A percentile compares a stretch with the other conserved stretches of the same genome.
These are phyloP conservation scores for Neoboletus brunneissimus DNA, from an alignment of 768 basidiomycete genomes.

Conservation along the genomic window DNA sequence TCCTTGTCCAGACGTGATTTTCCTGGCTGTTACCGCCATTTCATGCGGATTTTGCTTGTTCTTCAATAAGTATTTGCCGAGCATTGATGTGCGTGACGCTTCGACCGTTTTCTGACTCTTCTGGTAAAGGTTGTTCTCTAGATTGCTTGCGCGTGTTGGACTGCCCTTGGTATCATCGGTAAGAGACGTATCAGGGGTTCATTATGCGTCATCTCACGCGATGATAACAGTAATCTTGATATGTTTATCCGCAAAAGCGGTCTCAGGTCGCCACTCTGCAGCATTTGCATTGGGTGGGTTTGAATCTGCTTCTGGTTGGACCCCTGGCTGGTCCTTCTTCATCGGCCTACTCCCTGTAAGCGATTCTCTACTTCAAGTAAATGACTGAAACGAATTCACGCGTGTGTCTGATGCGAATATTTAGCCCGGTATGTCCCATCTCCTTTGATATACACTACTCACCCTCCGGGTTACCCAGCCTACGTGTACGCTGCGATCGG, in stretches of 20 bases:
- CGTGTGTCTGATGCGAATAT: background rate
- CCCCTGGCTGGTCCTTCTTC: conserved; percentile 66
- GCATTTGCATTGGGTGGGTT: conserved; percentile 58
- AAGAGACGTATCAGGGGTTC: background rate
- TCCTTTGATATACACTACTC: background rate
- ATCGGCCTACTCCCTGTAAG: conserved; percentile 59
- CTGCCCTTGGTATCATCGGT: conserved; percentile 55
- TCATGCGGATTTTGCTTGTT: conserved; percentile 54
- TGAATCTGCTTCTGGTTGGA: conserved; percentile 67
- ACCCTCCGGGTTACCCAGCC: conserved; percentile 32
- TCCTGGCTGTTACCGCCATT: conserved; percentile 49
- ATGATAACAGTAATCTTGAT: conserved; percentile 50
- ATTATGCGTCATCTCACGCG: conserved; percentile 10
- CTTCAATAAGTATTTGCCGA: conserved; percentile 49
- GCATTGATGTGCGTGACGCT: conserved; percentile 42
- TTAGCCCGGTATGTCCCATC: conserved; percentile 27
- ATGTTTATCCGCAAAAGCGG: conserved; percentile 55
- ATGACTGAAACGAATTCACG: background rate
- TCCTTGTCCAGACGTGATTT: conserved; percentile 45
- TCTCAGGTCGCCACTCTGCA: conserved; percentile 50
- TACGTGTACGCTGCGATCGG: conserved; percentile 61
- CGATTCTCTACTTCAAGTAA: background rate
- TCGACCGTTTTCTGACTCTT: background rate
- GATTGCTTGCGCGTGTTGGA: conserved; percentile 62
- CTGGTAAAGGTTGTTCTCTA: conserved; percentile 25